These are phyloP conservation scores for Aphanomyces invadans DNA, from an alignment of 352 stramenopile species.

Conservation along the genomic window DNA sequence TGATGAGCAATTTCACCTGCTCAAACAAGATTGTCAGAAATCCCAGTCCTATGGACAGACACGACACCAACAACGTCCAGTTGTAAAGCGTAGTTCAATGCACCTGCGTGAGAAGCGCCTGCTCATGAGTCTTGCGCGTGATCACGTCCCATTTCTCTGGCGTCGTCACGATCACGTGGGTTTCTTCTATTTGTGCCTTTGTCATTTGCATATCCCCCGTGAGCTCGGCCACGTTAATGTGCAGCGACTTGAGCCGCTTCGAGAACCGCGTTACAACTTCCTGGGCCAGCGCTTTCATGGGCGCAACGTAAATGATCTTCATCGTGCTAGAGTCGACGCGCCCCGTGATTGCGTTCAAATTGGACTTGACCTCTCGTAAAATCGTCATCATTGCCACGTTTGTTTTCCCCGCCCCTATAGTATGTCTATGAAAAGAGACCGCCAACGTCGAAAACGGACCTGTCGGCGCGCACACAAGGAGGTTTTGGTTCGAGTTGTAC, in stretches of 20 bases:
- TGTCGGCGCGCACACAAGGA: constrained; percentile 90
- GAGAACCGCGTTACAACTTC: constrained; percentile 99
- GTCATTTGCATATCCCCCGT: constrained; percentile 99
- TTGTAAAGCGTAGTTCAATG: not conserved
- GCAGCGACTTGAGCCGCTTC: constrained; percentile 61
- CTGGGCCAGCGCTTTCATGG: constrained; percentile 97
- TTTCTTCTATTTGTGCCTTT: constrained; percentile 91
- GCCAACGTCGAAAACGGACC: constrained; percentile 31
- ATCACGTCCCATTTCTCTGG: constrained; percentile 99
- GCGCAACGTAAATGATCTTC: constrained; percentile 96
- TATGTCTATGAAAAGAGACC: constrained; percentile 28
- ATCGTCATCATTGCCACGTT: constrained; percentile 99
- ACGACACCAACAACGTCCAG: too few relatives aligned
- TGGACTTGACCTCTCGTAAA: constrained; percentile 84
- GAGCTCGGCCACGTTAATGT: constrained; percentile 85
- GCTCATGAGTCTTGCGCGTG: constrained; percentile 94
- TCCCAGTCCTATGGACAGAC: too few relatives aligned
- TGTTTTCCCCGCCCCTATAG: constrained; percentile 92
- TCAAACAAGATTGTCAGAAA: too few relatives aligned
- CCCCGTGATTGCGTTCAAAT: constrained; percentile 39
- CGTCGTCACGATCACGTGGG: constrained; percentile 97
- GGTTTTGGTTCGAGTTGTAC: constrained; percentile 95
- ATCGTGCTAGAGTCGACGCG: constrained; percentile 35
- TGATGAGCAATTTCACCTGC: constrained; percentile 94
- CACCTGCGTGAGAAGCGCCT: constrained; percentile 69